Base-by-base conservation (phyloP, 768 basidiomycete species). In the Crepidotus variabilis region DNA sequence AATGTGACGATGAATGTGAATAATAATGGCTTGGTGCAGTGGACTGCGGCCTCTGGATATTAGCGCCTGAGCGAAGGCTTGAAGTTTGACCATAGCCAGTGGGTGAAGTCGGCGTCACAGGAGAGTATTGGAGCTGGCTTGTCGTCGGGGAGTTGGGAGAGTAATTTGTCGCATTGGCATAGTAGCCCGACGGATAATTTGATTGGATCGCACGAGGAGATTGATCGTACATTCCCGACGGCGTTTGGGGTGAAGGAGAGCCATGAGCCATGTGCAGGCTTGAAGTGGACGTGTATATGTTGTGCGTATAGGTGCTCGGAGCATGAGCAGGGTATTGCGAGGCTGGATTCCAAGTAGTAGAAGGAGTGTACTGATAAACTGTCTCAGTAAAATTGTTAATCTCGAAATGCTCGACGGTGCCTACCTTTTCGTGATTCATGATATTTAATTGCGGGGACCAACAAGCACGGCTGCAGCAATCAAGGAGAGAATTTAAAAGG, bases 321-420 rank as follows among this genome's bases (percentile, higher is more conserved):
- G 60, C 33, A 23, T 61, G 55, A 22, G 59, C 51, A 51, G 68
- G 63, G 60, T 73, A 72, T 55, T 72, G 71, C 50, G 72, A 71
- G 36, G 58, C 39, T 46, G 66, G 59, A 43, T 61, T 71, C 75
- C 77, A 79, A 45, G 77, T 71, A 47, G 57, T 60, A 47, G 71
- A 58, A 52, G 74, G 61, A 62, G 63, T 56, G 61, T 69, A 69
- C 64, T 78, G 72, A 36, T 36, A 36, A 36, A 36, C 35, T n/a
- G 35, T 16, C 16, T 36, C 35, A 36, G 16, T 16, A 8, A 36
- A 36, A 16, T 36, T 16, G 35, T 36, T 16, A 28, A 48, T 50
- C 39, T 32, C 36, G 53, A 48, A 47, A 55, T 48, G 56, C 36
- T 50, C 28, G 18, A 39, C 52, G 36, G 24, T 9, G 55, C 58